Base-by-base conservation (phyloP, 2,329 filamentous ascomycete species). In the Ceratocystis ficicola region DNA sequence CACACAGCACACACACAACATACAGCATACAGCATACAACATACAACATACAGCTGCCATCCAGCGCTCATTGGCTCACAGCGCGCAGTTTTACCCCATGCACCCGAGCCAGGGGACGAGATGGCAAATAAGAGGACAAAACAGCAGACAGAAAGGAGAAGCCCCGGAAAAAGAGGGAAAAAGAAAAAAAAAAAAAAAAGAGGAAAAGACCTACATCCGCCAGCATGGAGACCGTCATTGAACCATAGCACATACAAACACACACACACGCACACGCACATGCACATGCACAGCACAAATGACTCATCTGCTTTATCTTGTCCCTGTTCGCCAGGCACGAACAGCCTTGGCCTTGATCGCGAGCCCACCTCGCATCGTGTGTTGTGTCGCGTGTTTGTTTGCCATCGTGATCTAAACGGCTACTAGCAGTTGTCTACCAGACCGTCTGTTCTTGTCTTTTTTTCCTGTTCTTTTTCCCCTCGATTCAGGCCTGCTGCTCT, bases 231-330 rank as follows among this genome's bases (percentile, higher is more conserved):
- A 50, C n/a, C n/a, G 8, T 2, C 3, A 41, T 22, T 3, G 15
- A 44, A 61, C 8, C 7, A 25, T 1, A 44, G 15, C 20, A 61
- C 12, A 12, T 0, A 61, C 20, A 25, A n/a, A n/a, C 28, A 12
- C 25, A 62, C 8, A 28, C 20, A 44, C 32, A 46, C 12, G 3
- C 15, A 62, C 36, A 15, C 22, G n/a, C 32, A 62, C n/a, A 44
- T 25, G 22, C 22, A 25, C 22, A 25, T 25, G 20, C 25, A 46
- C 20, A 22, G 10, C 22, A 55, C 50, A 57, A 59, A 30, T 59
- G 55, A 59, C 55, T 59, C 55, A 59, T 59, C 55, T 59, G 25
- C 55, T 32, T 30, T n/a, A n/a, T 59, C 55, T 20, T 59, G 32
- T 59, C 8, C 8, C 48, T 52, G 48, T 36, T 30, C 28, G n/a